phyloP scores from a whole-genome alignment of 202 grass and related monocot genomes.

The Schoenoplectus tabernaemontani region DNA sequence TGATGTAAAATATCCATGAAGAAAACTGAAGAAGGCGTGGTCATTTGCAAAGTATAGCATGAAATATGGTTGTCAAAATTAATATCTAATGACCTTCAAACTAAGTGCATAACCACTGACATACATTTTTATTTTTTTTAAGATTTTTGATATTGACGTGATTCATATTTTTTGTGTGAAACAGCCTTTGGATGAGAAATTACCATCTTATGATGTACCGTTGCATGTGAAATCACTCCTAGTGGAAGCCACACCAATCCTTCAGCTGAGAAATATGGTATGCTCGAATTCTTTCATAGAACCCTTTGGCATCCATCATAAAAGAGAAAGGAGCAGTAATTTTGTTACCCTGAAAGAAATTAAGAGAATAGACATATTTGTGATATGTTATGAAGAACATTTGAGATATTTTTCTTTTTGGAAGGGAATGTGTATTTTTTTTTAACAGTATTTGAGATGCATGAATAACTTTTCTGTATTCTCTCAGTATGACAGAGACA shows the following conservation, averaged over 20 bases:
- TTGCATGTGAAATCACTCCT: conserved; percentile 56
- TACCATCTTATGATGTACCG: conserved; percentile 75
- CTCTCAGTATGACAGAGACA: conserved; percentile 55
- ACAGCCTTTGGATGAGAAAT: conserved; percentile 41
- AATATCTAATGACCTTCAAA: background rate
- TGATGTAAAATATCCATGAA: background rate
- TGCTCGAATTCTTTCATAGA: conserved; percentile 16
- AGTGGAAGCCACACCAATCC: conserved; percentile 55
- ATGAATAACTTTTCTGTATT: background rate
- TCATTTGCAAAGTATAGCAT: background rate
- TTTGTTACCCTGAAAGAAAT: background rate
- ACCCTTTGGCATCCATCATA: background rate
- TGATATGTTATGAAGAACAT: background rate
- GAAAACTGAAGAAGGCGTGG: background rate
- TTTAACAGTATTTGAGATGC: background rate
- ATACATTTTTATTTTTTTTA: background rate
- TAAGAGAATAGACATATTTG: background rate
- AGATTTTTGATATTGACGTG: background rate
- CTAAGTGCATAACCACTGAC: background rate
- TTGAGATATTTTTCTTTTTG: no score
- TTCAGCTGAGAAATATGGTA: conserved; percentile 90
- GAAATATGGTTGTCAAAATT: background rate
- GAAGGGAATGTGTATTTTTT: background rate
- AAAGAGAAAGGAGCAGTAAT: background rate
- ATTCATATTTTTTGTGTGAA: conserved; percentile 1